These are phyloP conservation scores for Phytophthora foliorum DNA, from an alignment of 352 stramenopile genomes.

Conservation along the genomic window DNA sequence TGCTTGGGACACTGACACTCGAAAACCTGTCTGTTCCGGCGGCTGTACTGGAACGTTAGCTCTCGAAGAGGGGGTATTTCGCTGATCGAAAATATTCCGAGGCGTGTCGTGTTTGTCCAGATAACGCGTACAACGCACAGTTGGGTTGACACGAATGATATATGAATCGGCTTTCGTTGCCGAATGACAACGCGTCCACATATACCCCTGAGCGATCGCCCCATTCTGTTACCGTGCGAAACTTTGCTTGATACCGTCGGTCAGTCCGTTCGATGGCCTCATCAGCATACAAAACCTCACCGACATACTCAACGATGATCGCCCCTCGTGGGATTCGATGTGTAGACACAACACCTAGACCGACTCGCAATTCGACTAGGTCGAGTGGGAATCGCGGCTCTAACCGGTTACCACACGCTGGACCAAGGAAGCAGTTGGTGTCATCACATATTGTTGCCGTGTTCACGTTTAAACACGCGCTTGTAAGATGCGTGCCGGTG, in stretches of 20 bases:
- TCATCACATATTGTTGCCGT: neutral
- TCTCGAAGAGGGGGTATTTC: too few species aligned
- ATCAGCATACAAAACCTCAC: neutral
- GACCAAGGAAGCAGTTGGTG: neutral
- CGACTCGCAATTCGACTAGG: too few species aligned
- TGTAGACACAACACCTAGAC: neutral
- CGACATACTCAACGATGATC: neutral
- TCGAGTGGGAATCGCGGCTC: neutral
- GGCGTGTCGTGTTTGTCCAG: too few species aligned
- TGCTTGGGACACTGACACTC: too few species aligned
- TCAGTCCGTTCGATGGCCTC: neutral
- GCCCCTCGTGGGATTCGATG: neutral
- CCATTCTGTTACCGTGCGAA: neutral
- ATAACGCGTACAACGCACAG: too few species aligned
- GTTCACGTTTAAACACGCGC: neutral
- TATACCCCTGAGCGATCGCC: too few species aligned
- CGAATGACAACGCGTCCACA: too few species aligned
- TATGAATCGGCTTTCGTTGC: too few species aligned
- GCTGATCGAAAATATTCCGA: too few species aligned
- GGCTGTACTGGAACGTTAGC: too few species aligned
- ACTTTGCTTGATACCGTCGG: neutral
- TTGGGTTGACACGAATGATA: too few species aligned
- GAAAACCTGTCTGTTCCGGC: too few species aligned
- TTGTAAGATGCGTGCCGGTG: neutral
- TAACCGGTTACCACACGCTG: conserved; percentile 7